A percentile compares a stretch with the other conserved stretches of the same genome.
phyloP scores from a whole-genome alignment of 306 rosid genomes.

The Datisca glomerata region DNA sequence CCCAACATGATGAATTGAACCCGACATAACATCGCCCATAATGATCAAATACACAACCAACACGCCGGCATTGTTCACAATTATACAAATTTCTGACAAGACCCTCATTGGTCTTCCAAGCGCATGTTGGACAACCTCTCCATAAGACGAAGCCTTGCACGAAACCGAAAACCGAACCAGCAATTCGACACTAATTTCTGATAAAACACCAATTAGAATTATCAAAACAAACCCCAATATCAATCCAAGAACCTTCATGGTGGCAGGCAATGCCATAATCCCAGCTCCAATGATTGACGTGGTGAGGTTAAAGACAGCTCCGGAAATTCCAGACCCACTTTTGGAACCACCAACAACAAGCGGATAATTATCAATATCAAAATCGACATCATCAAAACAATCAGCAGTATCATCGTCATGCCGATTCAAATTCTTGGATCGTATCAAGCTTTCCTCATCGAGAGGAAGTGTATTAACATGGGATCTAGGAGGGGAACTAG shows the following conservation, averaged over 20 bases:
- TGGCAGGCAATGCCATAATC: constrained; percentile 92
- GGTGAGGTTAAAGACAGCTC: constrained; percentile 82
- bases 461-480: constrained; percentile 7
- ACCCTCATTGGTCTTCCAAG: constrained; percentile 64
- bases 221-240: constrained; percentile 56
- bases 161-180: constrained; percentile 51
- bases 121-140: constrained; percentile 82
- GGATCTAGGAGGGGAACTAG: constrained; percentile 6
- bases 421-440: constrained; percentile 24
- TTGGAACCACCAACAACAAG: constrained; percentile 33
- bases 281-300: constrained; percentile 92
- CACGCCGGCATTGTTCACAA: constrained; percentile 75
- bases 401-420: constrained; percentile 15
- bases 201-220: constrained; percentile 65
- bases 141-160: constrained; percentile 63
- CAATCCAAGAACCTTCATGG: constrained; percentile 91
- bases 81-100: constrained; percentile 62
- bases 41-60: constrained; percentile 88
- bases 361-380: constrained; percentile 49
- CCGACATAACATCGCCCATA: constrained; percentile 99
- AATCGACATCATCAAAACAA: constrained; percentile 39
- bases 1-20: constrained; percentile 69
- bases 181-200: constrained; percentile 74
- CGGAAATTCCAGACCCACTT: constrained; percentile 54
- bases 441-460: constrained; percentile 31